These are phyloP conservation scores for Phytophthora sansomeana DNA, from an alignment of 352 stramenopile species.

Conservation along the genomic window DNA sequence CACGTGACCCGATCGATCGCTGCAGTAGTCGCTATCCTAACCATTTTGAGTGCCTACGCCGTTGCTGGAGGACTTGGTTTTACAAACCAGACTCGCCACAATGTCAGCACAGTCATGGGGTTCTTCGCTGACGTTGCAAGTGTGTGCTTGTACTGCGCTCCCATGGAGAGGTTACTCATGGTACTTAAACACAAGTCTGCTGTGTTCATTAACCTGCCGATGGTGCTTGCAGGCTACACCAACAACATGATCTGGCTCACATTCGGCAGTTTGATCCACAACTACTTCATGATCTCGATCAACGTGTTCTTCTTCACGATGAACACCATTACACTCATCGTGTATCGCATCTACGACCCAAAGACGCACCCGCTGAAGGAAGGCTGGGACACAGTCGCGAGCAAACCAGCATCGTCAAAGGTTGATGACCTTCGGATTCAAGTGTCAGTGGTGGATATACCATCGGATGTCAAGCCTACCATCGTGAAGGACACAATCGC, in stretches of 20 bases:
- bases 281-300: constrained; percentile 46
- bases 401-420: background rate
- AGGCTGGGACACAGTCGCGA: constrained; percentile 13
- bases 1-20: constrained; percentile 28
- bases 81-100: constrained; percentile 39
- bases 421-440: constrained; percentile 7
- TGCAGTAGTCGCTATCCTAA: constrained; percentile 25
- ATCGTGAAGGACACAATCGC: background rate
- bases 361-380: constrained; percentile 39
- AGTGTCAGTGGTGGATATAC: background rate
- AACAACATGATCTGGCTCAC: constrained; percentile 65
- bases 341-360: constrained; percentile 41
- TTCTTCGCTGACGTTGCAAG: constrained; percentile 49
- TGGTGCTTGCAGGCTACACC: constrained; percentile 47
- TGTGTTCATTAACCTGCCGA: constrained; percentile 57
- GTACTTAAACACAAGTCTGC: constrained; percentile 52
- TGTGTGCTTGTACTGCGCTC: constrained; percentile 53
- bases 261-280: constrained; percentile 45
- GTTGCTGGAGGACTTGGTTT: constrained; percentile 40
- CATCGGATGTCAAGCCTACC: background rate
- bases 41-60: constrained; percentile 43
- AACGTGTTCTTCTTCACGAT: constrained; percentile 46
- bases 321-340: constrained; percentile 25
- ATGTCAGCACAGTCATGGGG: constrained; percentile 42
- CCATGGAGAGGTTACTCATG: constrained; percentile 50